These are phyloP conservation scores for Globisporangium cystogenes DNA, from an alignment of 352 stramenopile species.

Conservation along the genomic window DNA sequence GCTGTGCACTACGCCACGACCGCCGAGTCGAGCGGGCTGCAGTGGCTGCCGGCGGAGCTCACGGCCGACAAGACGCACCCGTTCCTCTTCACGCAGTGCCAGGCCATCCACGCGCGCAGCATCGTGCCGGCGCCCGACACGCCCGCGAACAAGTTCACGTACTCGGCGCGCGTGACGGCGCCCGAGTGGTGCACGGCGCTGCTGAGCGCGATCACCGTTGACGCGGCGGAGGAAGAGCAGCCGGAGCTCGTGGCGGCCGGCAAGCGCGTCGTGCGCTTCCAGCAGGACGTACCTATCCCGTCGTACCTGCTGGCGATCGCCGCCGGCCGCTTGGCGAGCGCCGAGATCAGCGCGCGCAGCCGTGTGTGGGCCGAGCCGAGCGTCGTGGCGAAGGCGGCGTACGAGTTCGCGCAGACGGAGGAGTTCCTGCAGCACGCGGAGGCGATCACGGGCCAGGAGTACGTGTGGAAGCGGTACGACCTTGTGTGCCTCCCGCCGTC, in stretches of 20 bases:
- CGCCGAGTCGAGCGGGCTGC: slow-evolving; percentile 54
- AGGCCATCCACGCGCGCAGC: slow-evolving; percentile 93
- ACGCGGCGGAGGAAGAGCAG: not conserved
- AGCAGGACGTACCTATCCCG: slow-evolving; percentile 91
- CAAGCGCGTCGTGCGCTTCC: slow-evolving; percentile 10
- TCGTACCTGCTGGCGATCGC: slow-evolving; percentile 95
- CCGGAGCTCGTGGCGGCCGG: not conserved
- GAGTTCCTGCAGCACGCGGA: slow-evolving; percentile 91
- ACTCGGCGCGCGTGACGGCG: slow-evolving; percentile 87
- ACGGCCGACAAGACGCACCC: slow-evolving; percentile 92
- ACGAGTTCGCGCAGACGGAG: slow-evolving; percentile 96
- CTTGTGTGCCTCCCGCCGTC: slow-evolving; percentile 95
- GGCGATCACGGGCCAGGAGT: slow-evolving; percentile 86
- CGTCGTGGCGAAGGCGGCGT: slow-evolving; percentile 89
- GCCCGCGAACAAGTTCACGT: slow-evolving; percentile 93
- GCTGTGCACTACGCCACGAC: slow-evolving; percentile 17
- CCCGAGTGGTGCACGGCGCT: slow-evolving; percentile 91
- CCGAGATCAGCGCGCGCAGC: slow-evolving; percentile 82
- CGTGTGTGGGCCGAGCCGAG: slow-evolving; percentile 94
- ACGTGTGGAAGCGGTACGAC: slow-evolving; percentile 97
- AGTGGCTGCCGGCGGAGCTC: slow-evolving; percentile 92
- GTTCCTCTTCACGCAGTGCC: slow-evolving; percentile 94
- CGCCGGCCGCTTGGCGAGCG: slow-evolving; percentile 86
- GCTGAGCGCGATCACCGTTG: slow-evolving; percentile 80
- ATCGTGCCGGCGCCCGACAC: slow-evolving; percentile 96